Evolutionary conservation across 768 basidiomycete genomes (phyloP).

Genomic region (Hortiboletus flavorubellus): DNA sequence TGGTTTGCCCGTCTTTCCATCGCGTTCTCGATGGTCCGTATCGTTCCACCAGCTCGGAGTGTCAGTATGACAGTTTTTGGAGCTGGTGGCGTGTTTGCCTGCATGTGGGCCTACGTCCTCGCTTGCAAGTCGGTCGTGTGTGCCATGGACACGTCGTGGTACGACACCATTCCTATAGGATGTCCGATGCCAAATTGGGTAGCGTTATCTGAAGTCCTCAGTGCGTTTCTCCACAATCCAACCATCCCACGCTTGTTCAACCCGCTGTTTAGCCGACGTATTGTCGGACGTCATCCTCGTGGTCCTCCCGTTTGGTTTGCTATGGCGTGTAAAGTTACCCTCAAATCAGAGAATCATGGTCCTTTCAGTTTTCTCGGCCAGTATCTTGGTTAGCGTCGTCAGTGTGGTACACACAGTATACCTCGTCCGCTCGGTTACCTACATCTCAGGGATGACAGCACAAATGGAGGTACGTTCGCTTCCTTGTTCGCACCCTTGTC

Average conservation of each 20-base stretch:
- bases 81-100: conserved; percentile 6
- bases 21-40: conserved; percentile 21
- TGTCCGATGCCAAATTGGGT: conserved; percentile 46
- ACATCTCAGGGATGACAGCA: conserved; percentile 26
- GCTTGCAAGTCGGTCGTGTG: conserved; percentile 35
- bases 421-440: conserved; percentile 32
- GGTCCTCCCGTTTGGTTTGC: conserved; percentile 42
- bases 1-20: conserved; percentile 31
- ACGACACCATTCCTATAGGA: conserved; percentile 32
- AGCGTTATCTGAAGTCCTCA: conserved; percentile 49
- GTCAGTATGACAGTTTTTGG: neutral
- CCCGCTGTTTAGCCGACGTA: conserved; percentile 38
- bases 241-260: neutral
- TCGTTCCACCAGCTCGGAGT: conserved; percentile 18
- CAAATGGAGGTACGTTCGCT: conserved; percentile 39
- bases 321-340: conserved; percentile 42
- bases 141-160: conserved; percentile 41
- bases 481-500: neutral
- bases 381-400: conserved; percentile 46
- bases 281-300: conserved; percentile 46
- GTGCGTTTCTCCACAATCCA: conserved; percentile 32
- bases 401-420: conserved; percentile 41
- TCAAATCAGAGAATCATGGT: conserved; percentile 41
- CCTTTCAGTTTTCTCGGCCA: conserved; percentile 48
- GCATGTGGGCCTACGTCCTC: conserved; percentile 22